phyloP scores from a whole-genome alignment of 2,329 filamentous ascomycete genomes.

The Fusarium succisae region DNA sequence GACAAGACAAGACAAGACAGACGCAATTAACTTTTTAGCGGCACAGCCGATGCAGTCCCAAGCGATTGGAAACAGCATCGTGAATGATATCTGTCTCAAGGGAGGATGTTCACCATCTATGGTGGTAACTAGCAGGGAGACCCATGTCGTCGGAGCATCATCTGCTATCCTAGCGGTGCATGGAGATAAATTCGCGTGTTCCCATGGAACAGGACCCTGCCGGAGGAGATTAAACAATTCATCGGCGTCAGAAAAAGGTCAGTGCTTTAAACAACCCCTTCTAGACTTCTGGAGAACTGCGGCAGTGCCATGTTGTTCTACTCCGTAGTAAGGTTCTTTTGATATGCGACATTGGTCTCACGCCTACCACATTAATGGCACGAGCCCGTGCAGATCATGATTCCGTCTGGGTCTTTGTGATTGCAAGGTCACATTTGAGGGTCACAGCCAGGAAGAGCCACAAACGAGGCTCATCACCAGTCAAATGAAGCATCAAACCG shows the following conservation, averaged over 20 bases:
- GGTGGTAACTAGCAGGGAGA: conserved; percentile 26
- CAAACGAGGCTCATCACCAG: conserved; percentile 9
- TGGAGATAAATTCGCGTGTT: conserved; percentile 10
- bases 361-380: neutral
- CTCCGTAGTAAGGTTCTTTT: neutral
- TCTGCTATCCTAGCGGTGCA: conserved; percentile 27
- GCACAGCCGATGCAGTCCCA: conserved; percentile 34
- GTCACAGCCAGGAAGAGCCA: neutral
- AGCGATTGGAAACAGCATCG: conserved; percentile 37
- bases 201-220: conserved; percentile 27
- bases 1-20: conserved; percentile 7
- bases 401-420: neutral
- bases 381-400: conserved; percentile 17
- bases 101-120: conserved; percentile 20
- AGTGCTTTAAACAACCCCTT: conserved; percentile 18
- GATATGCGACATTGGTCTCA: conserved; percentile 2
- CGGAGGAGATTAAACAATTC: conserved; percentile 17
- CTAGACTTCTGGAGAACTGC: conserved; percentile 7
- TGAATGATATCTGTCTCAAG: conserved; percentile 25
- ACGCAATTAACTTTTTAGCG: conserved; percentile 15
- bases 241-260: conserved; percentile 12
- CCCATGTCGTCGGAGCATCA: conserved; percentile 32
- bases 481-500: conserved; percentile 10
- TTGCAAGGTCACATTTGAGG: conserved; percentile 16
- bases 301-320: neutral